Evolutionary conservation across 495 filamentous ascomycete genomes (phyloP).

Genomic region (Parathielavia hyrcaniae): DNA sequence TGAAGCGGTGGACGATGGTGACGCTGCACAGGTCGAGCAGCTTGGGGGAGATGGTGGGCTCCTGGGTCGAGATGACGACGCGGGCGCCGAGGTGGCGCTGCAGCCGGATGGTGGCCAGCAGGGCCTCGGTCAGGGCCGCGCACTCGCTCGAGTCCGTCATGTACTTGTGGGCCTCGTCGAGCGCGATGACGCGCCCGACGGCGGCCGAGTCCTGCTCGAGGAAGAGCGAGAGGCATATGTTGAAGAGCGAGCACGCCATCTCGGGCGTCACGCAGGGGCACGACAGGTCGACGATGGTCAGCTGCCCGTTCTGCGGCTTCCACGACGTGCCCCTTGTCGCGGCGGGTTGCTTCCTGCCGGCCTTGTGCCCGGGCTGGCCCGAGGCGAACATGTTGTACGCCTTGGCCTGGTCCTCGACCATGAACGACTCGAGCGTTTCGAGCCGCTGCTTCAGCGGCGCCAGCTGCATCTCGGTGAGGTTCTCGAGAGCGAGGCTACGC

Average conservation of each 20-base stretch:
- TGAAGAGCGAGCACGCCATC: slow-evolving; percentile 62
- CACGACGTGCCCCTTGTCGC: slow-evolving; percentile 29
- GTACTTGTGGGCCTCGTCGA: slow-evolving; percentile 42
- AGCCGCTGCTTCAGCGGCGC: slow-evolving; percentile 51
- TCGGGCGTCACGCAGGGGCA: slow-evolving; percentile 64
- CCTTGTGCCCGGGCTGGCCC: not conserved
- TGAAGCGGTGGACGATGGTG: slow-evolving; percentile 70
- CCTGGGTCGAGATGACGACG: slow-evolving; percentile 69
- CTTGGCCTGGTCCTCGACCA: slow-evolving; percentile 36
- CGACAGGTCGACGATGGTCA: slow-evolving; percentile 70
- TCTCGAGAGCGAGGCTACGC: slow-evolving; percentile 29
- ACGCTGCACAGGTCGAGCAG: slow-evolving; percentile 67
- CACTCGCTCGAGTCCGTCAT: slow-evolving; percentile 37
- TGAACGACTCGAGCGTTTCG: slow-evolving; percentile 54
- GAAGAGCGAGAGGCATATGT: slow-evolving; percentile 58
- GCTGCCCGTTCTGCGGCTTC: slow-evolving; percentile 41
- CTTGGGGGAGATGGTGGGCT: slow-evolving; percentile 64
- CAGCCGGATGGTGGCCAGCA: slow-evolving; percentile 59
- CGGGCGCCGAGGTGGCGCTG: slow-evolving; percentile 64
- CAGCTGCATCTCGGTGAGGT: slow-evolving; percentile 42
- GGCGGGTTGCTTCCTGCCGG: not conserved
- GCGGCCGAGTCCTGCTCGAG: slow-evolving; percentile 43
- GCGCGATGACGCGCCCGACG: slow-evolving; percentile 38
- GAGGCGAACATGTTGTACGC: slow-evolving; percentile 11
- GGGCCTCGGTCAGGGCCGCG: slow-evolving; percentile 55